phyloP scores from a whole-genome alignment of 2,329 filamentous ascomycete genomes.

The Chaetomium sp. region DNA sequence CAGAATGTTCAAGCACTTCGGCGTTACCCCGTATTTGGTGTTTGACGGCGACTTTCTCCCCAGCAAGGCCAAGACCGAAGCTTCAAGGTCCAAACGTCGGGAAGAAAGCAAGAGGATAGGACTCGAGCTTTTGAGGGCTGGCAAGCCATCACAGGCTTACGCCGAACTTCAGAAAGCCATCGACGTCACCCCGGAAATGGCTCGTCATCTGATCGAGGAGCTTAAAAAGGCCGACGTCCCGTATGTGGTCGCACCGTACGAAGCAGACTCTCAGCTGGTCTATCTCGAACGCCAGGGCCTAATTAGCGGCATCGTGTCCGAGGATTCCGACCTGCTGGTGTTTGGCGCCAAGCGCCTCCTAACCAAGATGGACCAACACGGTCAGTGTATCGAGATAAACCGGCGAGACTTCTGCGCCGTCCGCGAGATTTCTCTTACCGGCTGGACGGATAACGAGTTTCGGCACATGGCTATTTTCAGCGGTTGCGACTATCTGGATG shows the following conservation, averaged over 20 bases:
- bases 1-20: slow-evolving; percentile 91
- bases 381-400: slow-evolving; percentile 89
- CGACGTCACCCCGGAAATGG: slow-evolving; percentile 96
- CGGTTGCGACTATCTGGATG: slow-evolving; percentile 92
- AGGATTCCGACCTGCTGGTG: slow-evolving; percentile 94
- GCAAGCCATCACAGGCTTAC: slow-evolving; percentile 78
- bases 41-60: slow-evolving; percentile 96
- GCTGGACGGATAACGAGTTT: slow-evolving; percentile 91
- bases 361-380: slow-evolving; percentile 93
- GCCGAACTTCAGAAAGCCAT: slow-evolving; percentile 91
- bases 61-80: slow-evolving; percentile 87
- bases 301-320: slow-evolving; percentile 86
- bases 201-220: slow-evolving; percentile 85
- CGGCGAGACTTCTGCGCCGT: slow-evolving; percentile 86
- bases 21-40: slow-evolving; percentile 89
- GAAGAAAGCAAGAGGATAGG: slow-evolving; percentile 76
- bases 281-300: slow-evolving; percentile 87
- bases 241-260: slow-evolving; percentile 94
- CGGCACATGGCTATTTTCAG: slow-evolving; percentile 94
- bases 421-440: slow-evolving; percentile 82
- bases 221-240: slow-evolving; percentile 77
- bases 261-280: slow-evolving; percentile 94
- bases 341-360: slow-evolving; percentile 89
- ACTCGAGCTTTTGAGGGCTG: slow-evolving; percentile 77
- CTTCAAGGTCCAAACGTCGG: slow-evolving; percentile 71